phyloP scores from a whole-genome alignment of 2,329 filamentous ascomycete species.

The Fusarium veterinarium region DNA sequence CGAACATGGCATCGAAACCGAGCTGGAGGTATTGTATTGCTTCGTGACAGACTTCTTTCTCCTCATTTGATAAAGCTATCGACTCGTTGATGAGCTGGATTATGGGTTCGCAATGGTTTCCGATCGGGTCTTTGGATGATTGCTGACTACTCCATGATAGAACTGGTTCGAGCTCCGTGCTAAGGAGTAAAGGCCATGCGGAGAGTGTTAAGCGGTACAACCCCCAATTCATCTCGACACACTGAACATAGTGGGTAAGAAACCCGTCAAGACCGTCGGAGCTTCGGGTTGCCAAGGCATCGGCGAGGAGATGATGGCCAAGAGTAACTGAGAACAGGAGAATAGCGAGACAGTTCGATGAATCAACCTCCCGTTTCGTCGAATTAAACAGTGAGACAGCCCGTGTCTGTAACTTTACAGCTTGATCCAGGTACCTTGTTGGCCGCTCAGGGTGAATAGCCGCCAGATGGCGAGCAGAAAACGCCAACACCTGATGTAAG shows the following conservation, averaged over 20 bases:
- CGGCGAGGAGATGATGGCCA: slow-evolving; percentile 23
- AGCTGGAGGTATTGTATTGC: slow-evolving; percentile 14
- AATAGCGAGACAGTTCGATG: slow-evolving; percentile 18
- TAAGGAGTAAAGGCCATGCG: not conserved
- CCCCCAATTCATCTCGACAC: slow-evolving; percentile 21
- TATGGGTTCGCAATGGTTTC: not conserved
- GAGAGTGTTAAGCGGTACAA: slow-evolving; percentile 5
- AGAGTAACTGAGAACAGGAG: slow-evolving; percentile 25
- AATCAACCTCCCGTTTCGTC: not conserved
- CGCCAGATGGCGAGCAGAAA: slow-evolving; percentile 29
- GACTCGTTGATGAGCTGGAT: not conserved
- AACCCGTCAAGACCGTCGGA: not conserved
- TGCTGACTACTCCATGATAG: slow-evolving; percentile 10
- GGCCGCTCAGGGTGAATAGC: not conserved
- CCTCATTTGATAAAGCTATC: accelerated
- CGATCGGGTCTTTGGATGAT: not conserved
- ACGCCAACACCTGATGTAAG: slow-evolving; percentile 20
- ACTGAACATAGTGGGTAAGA: slow-evolving; percentile 7
- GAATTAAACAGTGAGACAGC: slow-evolving; percentile 30
- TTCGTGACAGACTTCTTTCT: not conserved
- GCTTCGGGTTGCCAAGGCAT: slow-evolving; percentile 1
- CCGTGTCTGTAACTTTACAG: slow-evolving; percentile 10
- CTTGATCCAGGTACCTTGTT: not conserved
- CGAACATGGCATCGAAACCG: slow-evolving; percentile 13
- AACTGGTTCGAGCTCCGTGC: slow-evolving; percentile 12